Base-by-base conservation (phyloP, 2,329 filamentous ascomycete genomes). In the Scopulariopsis brevicaulis region DNA sequence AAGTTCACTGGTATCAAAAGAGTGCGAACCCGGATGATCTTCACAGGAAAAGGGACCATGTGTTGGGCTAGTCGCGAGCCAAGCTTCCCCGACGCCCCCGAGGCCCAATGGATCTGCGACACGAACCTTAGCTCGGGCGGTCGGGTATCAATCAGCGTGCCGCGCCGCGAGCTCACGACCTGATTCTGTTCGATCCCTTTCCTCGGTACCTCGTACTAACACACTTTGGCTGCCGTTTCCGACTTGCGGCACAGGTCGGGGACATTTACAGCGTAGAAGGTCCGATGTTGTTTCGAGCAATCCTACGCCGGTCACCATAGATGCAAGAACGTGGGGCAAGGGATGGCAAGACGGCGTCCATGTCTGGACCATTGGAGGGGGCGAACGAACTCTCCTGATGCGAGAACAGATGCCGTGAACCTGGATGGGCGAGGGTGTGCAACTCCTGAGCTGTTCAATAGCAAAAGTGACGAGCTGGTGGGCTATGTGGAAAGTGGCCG, bases 101-200 rank as follows among this genome's bases (percentile, higher is more conserved):
- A 24, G 46, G 37, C 25, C 55, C 55, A 57, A 57, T 57, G 55
- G 50, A 57, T 24, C 55, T n/a, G 28, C 55, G 46, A 57, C 55
- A 57, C 55, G 55, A 57, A 25, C 25, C 32, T n/a, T 57, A 24
- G 24, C 34, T 35, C 20, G n/a, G 32, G 18, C 50, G 48, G 32
- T 57, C 50, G 34, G 55, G 55, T 57, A 57, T 25, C 55, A 57
- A 57, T 53, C 48, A 22, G 46, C 20, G 20, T n/a, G 18, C 20
- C 18, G 46, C 46, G 20, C 12, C n/a, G 20, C 22, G 46, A 50
- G 46, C 46, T n/a, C 46, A 50, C 46, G 22, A 24, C 20, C 20
- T 3, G 22, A 50, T 20, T 11, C 46, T 20, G 20, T 22, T 50
- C 46, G 46, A 24, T 24, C 46, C 46, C 22, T 24, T n/a, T 50